Evolutionary conservation across 345 rosid genomes (phyloP).

Genomic region (Nasturtium officinale): DNA sequence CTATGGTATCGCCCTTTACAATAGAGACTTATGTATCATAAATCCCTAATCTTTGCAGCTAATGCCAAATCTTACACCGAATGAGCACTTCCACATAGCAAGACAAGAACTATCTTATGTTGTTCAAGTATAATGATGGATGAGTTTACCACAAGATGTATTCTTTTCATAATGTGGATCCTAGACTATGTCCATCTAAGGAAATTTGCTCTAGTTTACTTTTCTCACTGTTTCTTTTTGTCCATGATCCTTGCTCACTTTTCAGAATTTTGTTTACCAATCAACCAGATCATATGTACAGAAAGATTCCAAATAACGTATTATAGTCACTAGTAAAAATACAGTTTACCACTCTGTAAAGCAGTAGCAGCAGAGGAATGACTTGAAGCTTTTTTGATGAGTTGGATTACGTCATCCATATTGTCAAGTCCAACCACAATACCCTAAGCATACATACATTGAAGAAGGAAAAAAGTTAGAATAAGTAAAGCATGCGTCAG

Average conservation of each 20-base stretch:
- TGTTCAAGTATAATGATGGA: not conserved
- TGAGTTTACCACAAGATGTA: constrained; percentile 16
- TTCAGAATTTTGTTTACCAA: not conserved
- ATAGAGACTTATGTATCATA: not conserved
- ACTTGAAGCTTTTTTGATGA: constrained; percentile 66
- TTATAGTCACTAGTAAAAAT: constrained; percentile 7
- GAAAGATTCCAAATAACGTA: not conserved
- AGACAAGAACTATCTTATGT: constrained; percentile 8
- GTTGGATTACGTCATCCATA: constrained; percentile 66
- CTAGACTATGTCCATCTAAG: constrained; percentile 7
- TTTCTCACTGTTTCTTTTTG: constrained; percentile 4
- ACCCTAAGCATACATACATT: constrained; percentile 56
- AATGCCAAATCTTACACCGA: constrained; percentile 3
- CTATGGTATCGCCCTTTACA: not conserved
- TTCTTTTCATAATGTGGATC: constrained; percentile 23
- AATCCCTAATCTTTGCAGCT: not conserved
- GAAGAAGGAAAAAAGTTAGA: constrained; percentile 25
- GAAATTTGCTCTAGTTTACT: not conserved
- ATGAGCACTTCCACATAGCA: constrained; percentile 12
- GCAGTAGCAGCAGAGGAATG: constrained; percentile 69
- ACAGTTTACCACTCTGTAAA: constrained; percentile 58
- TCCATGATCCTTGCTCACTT: constrained; percentile 5
- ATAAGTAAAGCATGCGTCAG: not conserved
- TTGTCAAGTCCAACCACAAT: constrained; percentile 84
- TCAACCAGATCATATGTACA: not conserved